Evolutionary conservation across 495 filamentous ascomycete genomes (phyloP), one percentile per base, ranked within the genome.

Genomic region (Tuber melanosporum): DNA sequence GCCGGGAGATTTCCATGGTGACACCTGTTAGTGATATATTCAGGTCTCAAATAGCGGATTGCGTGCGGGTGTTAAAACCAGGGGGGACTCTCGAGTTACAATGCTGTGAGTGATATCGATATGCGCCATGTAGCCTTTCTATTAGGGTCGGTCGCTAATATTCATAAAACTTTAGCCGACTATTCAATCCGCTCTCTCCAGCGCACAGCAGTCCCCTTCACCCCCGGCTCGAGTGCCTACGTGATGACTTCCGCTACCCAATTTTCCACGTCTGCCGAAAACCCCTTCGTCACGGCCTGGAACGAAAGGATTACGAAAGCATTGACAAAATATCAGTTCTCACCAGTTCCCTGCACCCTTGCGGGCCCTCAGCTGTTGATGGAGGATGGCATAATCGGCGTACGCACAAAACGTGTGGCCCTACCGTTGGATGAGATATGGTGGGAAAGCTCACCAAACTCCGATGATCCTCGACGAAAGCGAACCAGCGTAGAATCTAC

Each of bases 361-460:
- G 89, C 97, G 62, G 89, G 90, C 4, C 88, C 92, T n/a, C 86
- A 91, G 52, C 88, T 97, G 76, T 86, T 94, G n/a, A 91, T 94
- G 80, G 93, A 96, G 82, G 87, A 91, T 45, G 92, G 96, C 71
- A 85, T 97, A n/a, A 87, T 87, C 41, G 90, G 91, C 49, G 86
- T 95, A 36, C 91, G 91, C 44, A 90, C 88, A 74, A 89, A 91
- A 75, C 89, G 94, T 71, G 87, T 97, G 46, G 95, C 93, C 41
- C 90, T 98, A 22, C 95, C 94, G 15, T 87, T 98, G 2, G 91
- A 93, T 66, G 92, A 96, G 82, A 87, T 95, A 75, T 90, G 93
- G 69, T 97, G 94, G 95, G 95, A 97, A 85, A 88, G 90, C 26
- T 62, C 81, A 36, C 26, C 26, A 66, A 69, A 74, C 49, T 74